Evolutionary conservation across 2,329 filamentous ascomycete genomes (phyloP), one percentile per base, ranked within the genome.

Genomic region (Xylariaceae sp.): DNA sequence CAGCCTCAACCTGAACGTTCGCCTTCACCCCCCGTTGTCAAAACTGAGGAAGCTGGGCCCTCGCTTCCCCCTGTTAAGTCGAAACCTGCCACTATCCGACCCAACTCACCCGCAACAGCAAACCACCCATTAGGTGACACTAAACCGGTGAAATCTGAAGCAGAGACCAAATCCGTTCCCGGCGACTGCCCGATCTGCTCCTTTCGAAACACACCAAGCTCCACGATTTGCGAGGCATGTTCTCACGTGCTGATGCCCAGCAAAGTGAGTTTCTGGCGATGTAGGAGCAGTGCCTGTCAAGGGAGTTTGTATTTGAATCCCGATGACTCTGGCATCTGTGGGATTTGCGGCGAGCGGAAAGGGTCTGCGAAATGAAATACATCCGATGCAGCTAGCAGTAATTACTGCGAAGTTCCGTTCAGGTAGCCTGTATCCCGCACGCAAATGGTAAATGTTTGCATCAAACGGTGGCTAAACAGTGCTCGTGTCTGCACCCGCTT

Each of bases 281-380:
- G 89, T 69, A 72, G 70, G 49, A 83, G 80, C 64, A 68, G 71
- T 2, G 64, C 74, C 2, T 93, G 89, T 69, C 73, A 73, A 60
- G 78, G 74, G 10, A 82, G 78, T 51, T 61, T 67, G 17, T 93
- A 90, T 70, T 68, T 86, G 55, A 93, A 92, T 68, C 80, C 87
- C 9, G 83, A 81, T 1, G 88, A 92, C 71, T 84, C 80, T 63
- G 87, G 85, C 5, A 71, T 85, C 0, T 93, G 89, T 70, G 88
- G 88, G 2, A 73, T 89, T 4, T 93, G 89, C 69, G 86, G 86
- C 15, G 73, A 73, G 64, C 73, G 66, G 66, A 65, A 56, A 50
- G 50, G 23, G 18, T 6, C 58, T 34, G n/a, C 48, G 30, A 54
- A 56, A 53, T 61, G 45, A 53, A 39, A 41, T 59, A 56, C 64